phyloP scores from a whole-genome alignment of 2,329 filamentous ascomycete genomes.

The Fusarium pseudocircinatum region DNA sequence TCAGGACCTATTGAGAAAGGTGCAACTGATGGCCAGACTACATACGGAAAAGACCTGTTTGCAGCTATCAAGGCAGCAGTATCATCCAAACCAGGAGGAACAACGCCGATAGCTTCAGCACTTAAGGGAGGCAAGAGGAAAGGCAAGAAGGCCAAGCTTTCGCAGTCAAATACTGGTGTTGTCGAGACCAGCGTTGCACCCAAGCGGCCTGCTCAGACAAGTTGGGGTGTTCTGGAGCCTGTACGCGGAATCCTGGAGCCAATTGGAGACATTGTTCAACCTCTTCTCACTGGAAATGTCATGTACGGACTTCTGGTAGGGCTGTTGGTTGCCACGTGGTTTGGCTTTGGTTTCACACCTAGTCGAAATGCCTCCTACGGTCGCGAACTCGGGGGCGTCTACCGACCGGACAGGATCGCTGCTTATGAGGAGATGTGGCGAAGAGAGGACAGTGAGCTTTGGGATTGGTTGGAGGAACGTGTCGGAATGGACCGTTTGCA shows the following conservation, averaged over 20 bases:
- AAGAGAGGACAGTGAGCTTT: constrained; percentile 85
- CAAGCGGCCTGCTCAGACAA: constrained; percentile 56
- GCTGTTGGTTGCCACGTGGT: constrained; percentile 78
- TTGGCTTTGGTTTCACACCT: constrained; percentile 66
- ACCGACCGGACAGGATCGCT: constrained; percentile 72
- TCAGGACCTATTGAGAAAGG: constrained; percentile 95
- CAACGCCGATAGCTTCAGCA: constrained; percentile 56
- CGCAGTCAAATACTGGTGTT: constrained; percentile 55
- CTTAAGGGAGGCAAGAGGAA: constrained; percentile 69
- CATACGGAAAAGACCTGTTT: constrained; percentile 84
- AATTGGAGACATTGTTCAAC: constrained; percentile 72
- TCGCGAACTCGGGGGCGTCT: constrained; percentile 42
- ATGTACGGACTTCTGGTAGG: constrained; percentile 79
- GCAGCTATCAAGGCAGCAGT: constrained; percentile 78
- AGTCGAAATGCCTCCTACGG: constrained; percentile 51
- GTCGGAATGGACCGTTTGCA: constrained; percentile 74
- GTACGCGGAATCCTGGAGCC: constrained; percentile 76
- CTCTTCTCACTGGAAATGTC: constrained; percentile 79
- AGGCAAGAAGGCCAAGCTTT: constrained; percentile 62
- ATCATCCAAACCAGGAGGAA: constrained; percentile 67
- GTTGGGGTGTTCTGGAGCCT: constrained; percentile 87
- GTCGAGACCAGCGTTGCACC: constrained; percentile 52
- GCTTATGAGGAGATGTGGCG: constrained; percentile 96
- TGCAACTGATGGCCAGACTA: constrained; percentile 86
- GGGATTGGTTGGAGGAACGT: constrained; percentile 92